Percentiles rank a stretch among this genome's conserved stretches.
These are phyloP conservation scores for Phytophthora pseudosyringae DNA, from an alignment of 352 stramenopile genomes.

Conservation along the genomic window DNA sequence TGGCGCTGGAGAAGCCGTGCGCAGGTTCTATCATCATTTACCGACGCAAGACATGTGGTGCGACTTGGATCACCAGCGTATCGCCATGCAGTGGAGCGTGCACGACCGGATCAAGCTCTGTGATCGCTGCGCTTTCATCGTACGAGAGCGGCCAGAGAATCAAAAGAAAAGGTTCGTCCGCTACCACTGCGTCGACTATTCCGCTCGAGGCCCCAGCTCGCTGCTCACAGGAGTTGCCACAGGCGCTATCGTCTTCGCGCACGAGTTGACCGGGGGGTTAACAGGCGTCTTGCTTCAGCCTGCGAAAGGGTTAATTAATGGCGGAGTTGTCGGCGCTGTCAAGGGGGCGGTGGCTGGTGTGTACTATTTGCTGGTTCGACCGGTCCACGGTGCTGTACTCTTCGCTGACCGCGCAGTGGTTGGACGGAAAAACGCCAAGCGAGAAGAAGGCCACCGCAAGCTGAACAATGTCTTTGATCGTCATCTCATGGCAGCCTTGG, in stretches of 20 bases:
- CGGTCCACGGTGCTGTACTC: slow-evolving; percentile 46
- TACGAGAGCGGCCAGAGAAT: slow-evolving; percentile 36
- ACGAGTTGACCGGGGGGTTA: slow-evolving; percentile 51
- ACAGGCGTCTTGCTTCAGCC: slow-evolving; percentile 50
- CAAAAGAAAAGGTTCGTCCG: slow-evolving; percentile 36
- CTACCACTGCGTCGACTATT: slow-evolving; percentile 53
- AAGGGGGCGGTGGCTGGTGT: slow-evolving; percentile 37
- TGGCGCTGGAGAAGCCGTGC: slow-evolving; percentile 78
- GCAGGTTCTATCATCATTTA: slow-evolving; percentile 88
- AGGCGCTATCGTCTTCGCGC: slow-evolving; percentile 21
- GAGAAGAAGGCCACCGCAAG: slow-evolving; percentile 44
- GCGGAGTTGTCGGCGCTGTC: slow-evolving; percentile 34
- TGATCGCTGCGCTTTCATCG: slow-evolving; percentile 43
- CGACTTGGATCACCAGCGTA: slow-evolving; percentile 38
- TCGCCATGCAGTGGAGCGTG: slow-evolving; percentile 42
- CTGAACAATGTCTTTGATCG: slow-evolving; percentile 36
- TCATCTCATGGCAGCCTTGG: slow-evolving; percentile 35
- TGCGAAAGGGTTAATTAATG: slow-evolving; percentile 34
- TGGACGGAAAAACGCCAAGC: slow-evolving; percentile 48
- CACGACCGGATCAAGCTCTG: slow-evolving; percentile 49
- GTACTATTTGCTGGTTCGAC: slow-evolving; percentile 38
- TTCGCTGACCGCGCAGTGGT: slow-evolving; percentile 51
- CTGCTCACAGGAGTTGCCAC: slow-evolving; percentile 43
- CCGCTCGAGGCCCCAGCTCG: slow-evolving; percentile 51
- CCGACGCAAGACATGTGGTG: slow-evolving; percentile 88